Evolutionary conservation across 352 stramenopile species (phyloP).

Genomic region (Phytophthora pini): DNA sequence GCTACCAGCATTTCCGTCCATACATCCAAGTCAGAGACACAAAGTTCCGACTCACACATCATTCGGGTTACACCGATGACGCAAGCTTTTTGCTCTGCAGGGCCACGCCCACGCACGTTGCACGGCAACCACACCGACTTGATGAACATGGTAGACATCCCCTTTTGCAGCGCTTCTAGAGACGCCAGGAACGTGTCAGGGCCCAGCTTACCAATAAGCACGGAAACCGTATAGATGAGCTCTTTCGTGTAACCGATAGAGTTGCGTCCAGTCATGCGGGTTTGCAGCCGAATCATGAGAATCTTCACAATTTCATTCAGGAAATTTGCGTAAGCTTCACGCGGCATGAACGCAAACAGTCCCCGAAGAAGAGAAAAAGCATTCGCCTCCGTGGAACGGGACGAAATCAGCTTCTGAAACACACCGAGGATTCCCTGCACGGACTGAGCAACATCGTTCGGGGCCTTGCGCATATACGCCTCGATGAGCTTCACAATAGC

Average conservation of each 20-base stretch:
- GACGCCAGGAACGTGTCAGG: conserved; percentile 76
- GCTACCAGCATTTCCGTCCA: conserved; percentile 61
- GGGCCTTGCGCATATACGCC: conserved; percentile 96
- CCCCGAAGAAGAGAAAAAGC: conserved; percentile 94
- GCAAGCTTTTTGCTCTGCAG: conserved; percentile 71
- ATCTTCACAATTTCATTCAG: conserved; percentile 95
- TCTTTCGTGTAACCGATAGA: conserved; percentile 84
- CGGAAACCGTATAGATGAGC: conserved; percentile 90
- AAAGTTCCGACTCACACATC: conserved; percentile 79
- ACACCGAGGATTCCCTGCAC: conserved; percentile 93
- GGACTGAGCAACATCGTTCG: conserved; percentile 85
- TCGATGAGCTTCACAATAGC: conserved; percentile 97
- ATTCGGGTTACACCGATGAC: conserved; percentile 74
- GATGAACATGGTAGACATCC: conserved; percentile 93
- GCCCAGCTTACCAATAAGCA: conserved; percentile 91
- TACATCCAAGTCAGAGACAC: conserved; percentile 51
- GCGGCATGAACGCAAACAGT: conserved; percentile 90
- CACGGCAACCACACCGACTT: conserved; percentile 90
- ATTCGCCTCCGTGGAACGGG: conserved; percentile 91
- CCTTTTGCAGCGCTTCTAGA: conserved; percentile 89
- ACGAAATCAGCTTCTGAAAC: conserved; percentile 98
- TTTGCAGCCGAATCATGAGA: conserved; percentile 94
- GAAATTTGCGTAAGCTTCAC: conserved; percentile 71
- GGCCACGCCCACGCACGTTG: conserved; percentile 70
- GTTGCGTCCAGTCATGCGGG: conserved; percentile 90